Conservation (phyloP, 768 basidiomycete species). For the Trametes villosa region DNA sequence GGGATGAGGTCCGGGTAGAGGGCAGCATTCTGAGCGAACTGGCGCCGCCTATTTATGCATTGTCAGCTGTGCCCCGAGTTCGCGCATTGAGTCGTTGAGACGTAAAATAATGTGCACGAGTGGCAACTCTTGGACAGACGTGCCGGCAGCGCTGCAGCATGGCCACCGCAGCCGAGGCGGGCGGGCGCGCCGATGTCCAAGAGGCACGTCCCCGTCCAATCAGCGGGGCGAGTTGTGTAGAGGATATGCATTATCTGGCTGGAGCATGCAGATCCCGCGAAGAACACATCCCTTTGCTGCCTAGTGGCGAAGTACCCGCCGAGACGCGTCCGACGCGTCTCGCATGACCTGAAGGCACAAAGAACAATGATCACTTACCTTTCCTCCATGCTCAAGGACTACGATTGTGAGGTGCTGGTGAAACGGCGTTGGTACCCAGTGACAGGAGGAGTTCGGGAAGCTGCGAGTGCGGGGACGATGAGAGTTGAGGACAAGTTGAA, state of each 20-base stretch:
- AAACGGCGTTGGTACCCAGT: not conserved
- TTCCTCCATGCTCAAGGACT: constrained; percentile 11
- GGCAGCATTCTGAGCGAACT: constrained; percentile 17
- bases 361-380: constrained; percentile 1
- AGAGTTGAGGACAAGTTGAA: constrained; percentile 12
- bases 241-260: too few relatives aligned
- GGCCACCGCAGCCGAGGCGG: not conserved
- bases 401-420: not conserved
- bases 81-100: not conserved
- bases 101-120: not conserved
- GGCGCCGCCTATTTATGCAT: constrained; percentile 17
- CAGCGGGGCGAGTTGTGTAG: too few relatives aligned
- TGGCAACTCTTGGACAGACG: not conserved
- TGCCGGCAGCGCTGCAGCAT: not conserved
- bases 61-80: not conserved
- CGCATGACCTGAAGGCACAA: too few relatives aligned
- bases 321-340: constrained; percentile 1
- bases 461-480: too few relatives aligned
- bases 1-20: constrained; percentile 24
- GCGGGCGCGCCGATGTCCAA: not conserved
- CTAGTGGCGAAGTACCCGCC: constrained; percentile 3
- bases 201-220: not conserved
- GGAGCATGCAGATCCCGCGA: too few relatives aligned
- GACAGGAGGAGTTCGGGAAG: not conserved
- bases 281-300: too few relatives aligned